Evolutionary conservation across 371 early-diverging fungal species (phyloP), one percentile per base, ranked within the genome.

Genomic region (Mucor lusitanicus): DNA sequence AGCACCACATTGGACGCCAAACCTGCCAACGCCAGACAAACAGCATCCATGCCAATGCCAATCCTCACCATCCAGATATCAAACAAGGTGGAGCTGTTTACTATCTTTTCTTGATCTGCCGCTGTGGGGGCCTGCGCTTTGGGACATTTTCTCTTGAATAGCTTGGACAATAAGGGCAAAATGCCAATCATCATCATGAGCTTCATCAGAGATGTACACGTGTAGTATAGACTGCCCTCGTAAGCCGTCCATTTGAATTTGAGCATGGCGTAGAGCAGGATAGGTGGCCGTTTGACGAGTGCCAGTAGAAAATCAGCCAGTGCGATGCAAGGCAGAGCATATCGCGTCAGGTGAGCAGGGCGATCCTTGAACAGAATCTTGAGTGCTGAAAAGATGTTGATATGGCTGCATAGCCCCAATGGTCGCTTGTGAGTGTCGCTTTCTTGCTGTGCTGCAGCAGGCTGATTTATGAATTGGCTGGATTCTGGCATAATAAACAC

Each of bases 401-500:
- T 39, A 25, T 67, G 60, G 13, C 25, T 53, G 53, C 53, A 53
- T 25, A 53, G 13, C 27, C 53, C 53, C 15, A 75, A 53, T 33
- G 65, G 53, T 11, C 75, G 57, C 15, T 30, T 39, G 58, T 67
- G 33, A 19, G 63, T 64, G 1, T 50, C 48, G 17, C 33, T 39
- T 12, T 48, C 48, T 27, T 46, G 55, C 30, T 61, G 28, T 27
- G 58, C 23, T 27, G 57, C 4, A 12, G 9, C 1, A 44, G 37
- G 42, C 63, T 40, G 9, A 5, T 59, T 60, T 9, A 60, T 44
- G 9, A 40, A 30, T n/a, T 57, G 48, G 27, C 72, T 56, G 40
- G 88, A 86, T 63, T 88, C 88, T 1, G 88, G 86, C 28, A 87
- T 27, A 28, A 79, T 0, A 19, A 72, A 69, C 19, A 73, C 37